These are phyloP conservation scores for Musa schizocarpa DNA, from an alignment of 176 grass and related monocot species.

Conservation along the genomic window DNA sequence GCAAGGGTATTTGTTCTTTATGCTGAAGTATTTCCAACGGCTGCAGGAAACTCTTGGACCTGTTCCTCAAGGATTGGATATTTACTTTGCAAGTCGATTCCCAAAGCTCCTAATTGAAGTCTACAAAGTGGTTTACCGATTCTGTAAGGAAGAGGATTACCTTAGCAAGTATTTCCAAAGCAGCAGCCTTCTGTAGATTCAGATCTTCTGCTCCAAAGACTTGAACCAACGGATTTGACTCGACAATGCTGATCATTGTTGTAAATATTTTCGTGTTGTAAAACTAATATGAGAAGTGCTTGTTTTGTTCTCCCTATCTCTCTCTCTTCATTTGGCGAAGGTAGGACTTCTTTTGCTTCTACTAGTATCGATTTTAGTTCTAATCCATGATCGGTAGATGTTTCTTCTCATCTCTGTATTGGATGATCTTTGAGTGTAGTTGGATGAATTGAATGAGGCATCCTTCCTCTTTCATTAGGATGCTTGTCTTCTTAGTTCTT, in stretches of 20 bases:
- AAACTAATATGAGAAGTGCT: neutral
- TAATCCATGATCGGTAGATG: too few species aligned
- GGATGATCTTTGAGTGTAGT: neutral
- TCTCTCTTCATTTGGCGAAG: too few species aligned
- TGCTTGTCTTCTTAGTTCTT: neutral
- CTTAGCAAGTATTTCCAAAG: slow-evolving; percentile 69
- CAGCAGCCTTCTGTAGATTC: slow-evolving; percentile 30
- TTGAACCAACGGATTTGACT: neutral
- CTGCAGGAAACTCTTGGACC: slow-evolving; percentile 21
- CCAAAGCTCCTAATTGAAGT: too few species aligned
- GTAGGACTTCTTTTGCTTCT: too few species aligned
- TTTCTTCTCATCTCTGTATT: too few species aligned
- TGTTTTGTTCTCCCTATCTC: too few species aligned
- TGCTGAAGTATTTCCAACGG: too few species aligned
- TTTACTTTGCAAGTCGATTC: too few species aligned
- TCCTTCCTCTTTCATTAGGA: neutral
- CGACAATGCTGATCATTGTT: neutral
- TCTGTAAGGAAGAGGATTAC: slow-evolving; percentile 67
- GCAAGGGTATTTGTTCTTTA: too few species aligned
- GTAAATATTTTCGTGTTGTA: neutral
- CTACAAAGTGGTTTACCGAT: slow-evolving; percentile 36
- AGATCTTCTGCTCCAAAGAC: too few species aligned
- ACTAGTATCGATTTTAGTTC: too few species aligned
- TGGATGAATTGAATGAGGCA: neutral
- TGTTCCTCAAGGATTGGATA: too few species aligned